phyloP scores from a whole-genome alignment of 192 early-diverging fungal species.

The Radiomyces spectabilis region DNA sequence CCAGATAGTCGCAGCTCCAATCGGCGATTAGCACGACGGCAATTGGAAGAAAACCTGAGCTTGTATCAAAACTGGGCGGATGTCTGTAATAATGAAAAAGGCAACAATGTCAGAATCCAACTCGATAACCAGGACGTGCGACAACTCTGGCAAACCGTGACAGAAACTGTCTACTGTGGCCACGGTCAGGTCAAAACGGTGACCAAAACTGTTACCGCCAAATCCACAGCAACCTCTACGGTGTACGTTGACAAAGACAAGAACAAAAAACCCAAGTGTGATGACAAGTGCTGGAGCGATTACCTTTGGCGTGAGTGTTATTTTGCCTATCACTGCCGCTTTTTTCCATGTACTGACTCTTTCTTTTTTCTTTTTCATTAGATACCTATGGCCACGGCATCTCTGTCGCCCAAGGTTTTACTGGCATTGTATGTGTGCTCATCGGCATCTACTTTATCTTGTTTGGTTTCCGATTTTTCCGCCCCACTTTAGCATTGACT shows the following conservation, averaged over 20 bases:
- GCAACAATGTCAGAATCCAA: background rate
- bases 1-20: too few relatives aligned
- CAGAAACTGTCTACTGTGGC: constrained; percentile 1
- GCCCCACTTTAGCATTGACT: constrained; percentile 31
- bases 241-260: too few relatives aligned
- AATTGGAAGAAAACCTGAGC: background rate
- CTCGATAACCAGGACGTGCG: background rate
- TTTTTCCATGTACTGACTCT: background rate
- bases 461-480: constrained; percentile 43
- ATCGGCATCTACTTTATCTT: constrained; percentile 37
- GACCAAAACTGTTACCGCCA: constrained; percentile 3
- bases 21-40: background rate
- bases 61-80: background rate
- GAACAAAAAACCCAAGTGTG: constrained; percentile 5
- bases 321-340: background rate
- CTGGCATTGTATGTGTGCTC: constrained; percentile 36
- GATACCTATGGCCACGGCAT: constrained; percentile 33
- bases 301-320: constrained; percentile 25
- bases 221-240: background rate
- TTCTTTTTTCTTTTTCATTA: background rate
- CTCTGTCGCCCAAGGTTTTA: constrained; percentile 27
- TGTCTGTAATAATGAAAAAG: background rate
- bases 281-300: constrained; percentile 21
- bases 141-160: constrained; percentile 2
- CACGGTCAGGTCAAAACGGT: background rate